These are phyloP conservation scores for Setomelanomma holmii DNA, from an alignment of 2,329 filamentous ascomycete genomes.

Conservation along the genomic window DNA sequence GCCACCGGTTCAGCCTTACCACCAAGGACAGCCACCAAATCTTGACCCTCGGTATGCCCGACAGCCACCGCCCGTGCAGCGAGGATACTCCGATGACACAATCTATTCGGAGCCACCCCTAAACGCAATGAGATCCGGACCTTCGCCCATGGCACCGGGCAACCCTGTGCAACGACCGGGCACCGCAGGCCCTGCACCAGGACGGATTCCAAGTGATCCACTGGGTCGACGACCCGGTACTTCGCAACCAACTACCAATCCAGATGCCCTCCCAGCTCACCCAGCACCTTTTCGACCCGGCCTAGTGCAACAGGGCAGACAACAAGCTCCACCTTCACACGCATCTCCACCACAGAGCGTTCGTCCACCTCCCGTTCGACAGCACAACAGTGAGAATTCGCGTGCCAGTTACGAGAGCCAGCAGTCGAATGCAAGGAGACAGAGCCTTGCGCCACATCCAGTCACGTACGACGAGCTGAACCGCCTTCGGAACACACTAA, in stretches of 20 bases:
- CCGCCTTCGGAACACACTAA: conserved; percentile 71
- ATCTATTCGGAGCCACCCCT: conserved; percentile 46
- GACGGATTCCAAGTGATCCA: conserved; percentile 35
- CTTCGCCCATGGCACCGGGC: conserved; percentile 33
- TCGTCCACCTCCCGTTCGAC: conserved; percentile 61
- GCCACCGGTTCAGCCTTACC: conserved; percentile 24
- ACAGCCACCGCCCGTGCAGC: conserved; percentile 39
- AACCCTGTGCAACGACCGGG: conserved; percentile 38
- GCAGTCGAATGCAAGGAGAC: conserved; percentile 24
- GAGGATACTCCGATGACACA: conserved; percentile 44
- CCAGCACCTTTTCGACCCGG: conserved; percentile 63
- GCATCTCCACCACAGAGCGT: conserved; percentile 32
- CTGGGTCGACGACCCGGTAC: conserved; percentile 49
- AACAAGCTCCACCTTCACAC: conserved; percentile 28
- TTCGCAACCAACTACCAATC: conserved; percentile 52
- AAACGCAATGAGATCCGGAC: conserved; percentile 38
- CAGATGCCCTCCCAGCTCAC: conserved; percentile 64
- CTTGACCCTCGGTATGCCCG: conserved; percentile 39
- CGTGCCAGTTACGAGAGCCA: conserved; percentile 41
- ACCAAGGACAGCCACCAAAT: conserved; percentile 24
- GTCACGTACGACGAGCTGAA: conserved; percentile 84
- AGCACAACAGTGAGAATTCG: conserved; percentile 56
- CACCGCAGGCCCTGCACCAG: conserved; percentile 40
- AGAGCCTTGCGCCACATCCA: conserved; percentile 52
- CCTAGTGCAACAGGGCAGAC: conserved; percentile 47